Evolutionary conservation across 768 basidiomycete genomes (phyloP).

Genomic region (Mrakia gelida): DNA sequence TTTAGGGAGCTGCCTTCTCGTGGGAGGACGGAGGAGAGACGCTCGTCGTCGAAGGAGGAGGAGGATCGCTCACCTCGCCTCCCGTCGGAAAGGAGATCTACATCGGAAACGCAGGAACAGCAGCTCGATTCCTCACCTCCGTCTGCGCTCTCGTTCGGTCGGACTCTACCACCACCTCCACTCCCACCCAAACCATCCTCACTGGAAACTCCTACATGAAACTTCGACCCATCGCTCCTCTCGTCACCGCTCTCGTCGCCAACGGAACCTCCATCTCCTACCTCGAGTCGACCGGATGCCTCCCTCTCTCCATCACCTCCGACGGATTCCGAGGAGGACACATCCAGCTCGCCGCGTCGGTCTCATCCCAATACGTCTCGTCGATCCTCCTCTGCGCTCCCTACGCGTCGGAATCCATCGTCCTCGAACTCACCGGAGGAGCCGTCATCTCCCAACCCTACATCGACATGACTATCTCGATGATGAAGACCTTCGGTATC

Average conservation of each 20-base stretch:
- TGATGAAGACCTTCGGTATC: slow-evolving; percentile 93
- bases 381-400: slow-evolving; percentile 95
- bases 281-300: slow-evolving; percentile 73
- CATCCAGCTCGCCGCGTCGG: slow-evolving; percentile 84
- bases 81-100: slow-evolving; percentile 80
- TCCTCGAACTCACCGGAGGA: slow-evolving; percentile 84
- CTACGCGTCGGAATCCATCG: slow-evolving; percentile 76
- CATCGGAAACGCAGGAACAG: slow-evolving; percentile 95
- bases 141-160: slow-evolving; percentile 81
- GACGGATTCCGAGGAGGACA: slow-evolving; percentile 73
- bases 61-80: slow-evolving; percentile 71
- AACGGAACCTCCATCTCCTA: slow-evolving; percentile 78
- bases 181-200: slow-evolving; percentile 61
- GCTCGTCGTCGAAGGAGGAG: slow-evolving; percentile 81
- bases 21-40: slow-evolving; percentile 98
- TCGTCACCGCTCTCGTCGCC: slow-evolving; percentile 78
- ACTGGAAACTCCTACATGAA: slow-evolving; percentile 99
- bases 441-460: slow-evolving; percentile 98
- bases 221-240: slow-evolving; percentile 90
- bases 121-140: slow-evolving; percentile 93
- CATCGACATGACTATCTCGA: slow-evolving; percentile 98
- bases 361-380: slow-evolving; percentile 97
- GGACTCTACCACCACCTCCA: slow-evolving; percentile 33
- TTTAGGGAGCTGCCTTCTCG: slow-evolving; percentile 77
- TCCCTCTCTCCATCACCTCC: slow-evolving; percentile 80